Percentiles rank a stretch among this genome's conserved stretches.
Evolutionary conservation across 805 yeast genomes (phyloP).

Genomic region (Lipomyces sp.): DNA sequence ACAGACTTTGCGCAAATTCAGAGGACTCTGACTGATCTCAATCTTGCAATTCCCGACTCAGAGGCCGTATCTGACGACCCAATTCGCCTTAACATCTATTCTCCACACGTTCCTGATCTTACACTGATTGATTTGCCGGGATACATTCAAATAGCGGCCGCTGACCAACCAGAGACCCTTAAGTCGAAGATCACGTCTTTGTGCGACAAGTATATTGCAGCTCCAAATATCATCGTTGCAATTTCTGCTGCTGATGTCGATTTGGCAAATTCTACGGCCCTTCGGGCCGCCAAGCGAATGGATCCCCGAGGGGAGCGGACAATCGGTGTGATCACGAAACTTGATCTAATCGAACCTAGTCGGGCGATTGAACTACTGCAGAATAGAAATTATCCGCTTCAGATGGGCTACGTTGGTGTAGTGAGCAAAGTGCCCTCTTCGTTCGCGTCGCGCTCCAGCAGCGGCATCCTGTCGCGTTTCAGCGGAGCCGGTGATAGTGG

Average conservation of each 20-base stretch:
- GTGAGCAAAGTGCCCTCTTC: constrained; percentile 72
- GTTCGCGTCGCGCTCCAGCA: constrained; percentile 13
- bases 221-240: constrained; percentile 93
- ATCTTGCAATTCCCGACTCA: constrained; percentile 84
- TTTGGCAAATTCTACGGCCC: constrained; percentile 92
- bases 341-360: constrained; percentile 84
- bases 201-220: constrained; percentile 83
- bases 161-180: constrained; percentile 88
- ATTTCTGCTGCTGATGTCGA: constrained; percentile 98
- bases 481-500: constrained; percentile 54
- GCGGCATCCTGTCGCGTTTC: constrained; percentile 22
- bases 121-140: constrained; percentile 97
- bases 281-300: constrained; percentile 82
- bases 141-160: constrained; percentile 94
- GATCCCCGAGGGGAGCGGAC: constrained; percentile 97
- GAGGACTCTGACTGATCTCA: constrained; percentile 80
- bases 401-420: constrained; percentile 99
- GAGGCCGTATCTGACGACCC: constrained; percentile 94
- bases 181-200: constrained; percentile 77
- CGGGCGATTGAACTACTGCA: constrained; percentile 69
- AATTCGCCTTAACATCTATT: constrained; percentile 85
- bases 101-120: constrained; percentile 89
- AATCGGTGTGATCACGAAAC: constrained; percentile 91
- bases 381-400: constrained; percentile 84
- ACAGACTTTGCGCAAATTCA: constrained; percentile 91